Conservation (phyloP, 805 yeast genomes). For the Kregervanrija delftensis region DNA sequence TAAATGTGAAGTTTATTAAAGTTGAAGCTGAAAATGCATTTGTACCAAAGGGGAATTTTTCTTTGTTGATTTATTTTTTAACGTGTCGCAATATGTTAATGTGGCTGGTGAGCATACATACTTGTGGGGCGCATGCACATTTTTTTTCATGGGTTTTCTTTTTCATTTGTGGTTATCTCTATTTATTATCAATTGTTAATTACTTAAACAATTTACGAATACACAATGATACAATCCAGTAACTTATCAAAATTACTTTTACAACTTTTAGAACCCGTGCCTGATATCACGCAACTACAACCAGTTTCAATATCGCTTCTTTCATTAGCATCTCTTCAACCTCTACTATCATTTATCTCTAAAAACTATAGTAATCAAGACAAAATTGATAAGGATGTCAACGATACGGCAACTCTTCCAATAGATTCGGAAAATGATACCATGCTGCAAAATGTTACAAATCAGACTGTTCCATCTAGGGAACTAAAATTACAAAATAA, state of each 20-base stretch:
- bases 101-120: neutral
- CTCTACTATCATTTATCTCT: constrained; percentile 24
- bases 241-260: constrained; percentile 21
- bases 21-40: neutral
- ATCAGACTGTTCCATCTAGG: neutral
- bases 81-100: neutral
- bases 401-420: neutral
- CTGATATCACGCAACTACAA: constrained; percentile 16
- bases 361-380: neutral
- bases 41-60: neutral
- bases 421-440: no score
- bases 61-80: neutral
- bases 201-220: no score
- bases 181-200: no score
- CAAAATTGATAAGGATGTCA: neutral
- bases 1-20: constrained; percentile 1
- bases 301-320: constrained; percentile 27
- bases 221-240: constrained; percentile 24
- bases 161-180: no score
- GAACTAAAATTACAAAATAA: neutral
- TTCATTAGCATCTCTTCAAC: constrained; percentile 21
- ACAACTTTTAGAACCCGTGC: constrained; percentile 22
- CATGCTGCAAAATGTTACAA: neutral
- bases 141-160: no score
- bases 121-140: no score